These are phyloP conservation scores for Pulicaria dysenterica DNA, from an alignment of 129 eudicot genomes.

Conservation along the genomic window DNA sequence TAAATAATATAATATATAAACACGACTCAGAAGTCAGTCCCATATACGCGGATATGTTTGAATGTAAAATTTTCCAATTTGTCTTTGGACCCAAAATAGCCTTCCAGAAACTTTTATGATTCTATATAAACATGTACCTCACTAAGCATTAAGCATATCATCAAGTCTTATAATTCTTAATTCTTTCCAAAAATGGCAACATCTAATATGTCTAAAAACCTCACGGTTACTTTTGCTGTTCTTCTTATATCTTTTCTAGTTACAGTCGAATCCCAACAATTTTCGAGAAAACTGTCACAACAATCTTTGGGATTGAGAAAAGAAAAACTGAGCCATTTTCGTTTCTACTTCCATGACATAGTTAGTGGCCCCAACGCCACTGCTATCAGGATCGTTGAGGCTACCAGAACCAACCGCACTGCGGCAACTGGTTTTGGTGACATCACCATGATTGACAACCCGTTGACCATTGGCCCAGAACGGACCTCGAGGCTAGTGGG, in stretches of 20 bases:
- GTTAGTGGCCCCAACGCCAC: slow-evolving; percentile 41
- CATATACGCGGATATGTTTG: slow-evolving; percentile 13
- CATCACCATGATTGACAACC: slow-evolving; percentile 52
- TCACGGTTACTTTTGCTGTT: background rate
- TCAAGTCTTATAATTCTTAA: background rate
- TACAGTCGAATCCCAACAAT: slow-evolving; percentile 23
- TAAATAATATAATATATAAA: background rate
- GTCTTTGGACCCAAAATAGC: slow-evolving; percentile 8
- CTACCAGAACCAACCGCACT: slow-evolving; percentile 37
- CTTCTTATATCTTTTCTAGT: slow-evolving; percentile 25
- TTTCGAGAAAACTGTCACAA: slow-evolving; percentile 34
- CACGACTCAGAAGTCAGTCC: slow-evolving; percentile 14
- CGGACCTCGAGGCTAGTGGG: slow-evolving; percentile 42
- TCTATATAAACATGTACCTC: slow-evolving; percentile 16
- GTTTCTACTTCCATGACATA: slow-evolving; percentile 56
- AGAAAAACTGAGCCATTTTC: slow-evolving; percentile 52
- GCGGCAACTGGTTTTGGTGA: slow-evolving; percentile 42
- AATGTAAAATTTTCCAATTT: slow-evolving; percentile 16
- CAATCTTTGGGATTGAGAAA: slow-evolving; percentile 30
- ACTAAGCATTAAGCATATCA: slow-evolving; percentile 4
- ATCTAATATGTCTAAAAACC: background rate
- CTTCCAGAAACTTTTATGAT: slow-evolving; percentile 14
- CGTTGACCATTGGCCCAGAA: slow-evolving; percentile 49
- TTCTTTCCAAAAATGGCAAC: slow-evolving; percentile 32
- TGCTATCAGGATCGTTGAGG: slow-evolving; percentile 34